Evolutionary conservation across 805 yeast species (phyloP).

Genomic region (Blastobotrys attinorum): DNA sequence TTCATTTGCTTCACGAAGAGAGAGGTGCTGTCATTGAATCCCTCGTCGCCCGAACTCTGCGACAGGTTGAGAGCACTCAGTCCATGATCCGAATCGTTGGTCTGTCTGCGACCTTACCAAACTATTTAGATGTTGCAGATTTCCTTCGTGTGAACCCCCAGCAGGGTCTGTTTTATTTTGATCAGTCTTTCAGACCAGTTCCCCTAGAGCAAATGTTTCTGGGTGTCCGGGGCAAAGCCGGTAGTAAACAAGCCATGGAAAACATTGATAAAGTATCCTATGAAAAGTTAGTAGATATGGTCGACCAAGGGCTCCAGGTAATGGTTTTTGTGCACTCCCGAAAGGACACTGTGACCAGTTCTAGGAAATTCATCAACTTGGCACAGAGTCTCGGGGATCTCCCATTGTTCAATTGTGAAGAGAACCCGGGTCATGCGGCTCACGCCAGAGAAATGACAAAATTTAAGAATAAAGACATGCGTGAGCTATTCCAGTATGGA

Average conservation of each 20-base stretch:
- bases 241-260: constrained; percentile 58
- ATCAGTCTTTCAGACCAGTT: constrained; percentile 86
- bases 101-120: constrained; percentile 88
- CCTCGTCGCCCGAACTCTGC: constrained; percentile 82
- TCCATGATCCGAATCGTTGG: constrained; percentile 92
- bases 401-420: constrained; percentile 48
- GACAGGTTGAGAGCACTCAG: constrained; percentile 93
- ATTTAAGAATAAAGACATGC: constrained; percentile 67
- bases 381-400: constrained; percentile 57
- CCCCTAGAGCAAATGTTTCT: constrained; percentile 82
- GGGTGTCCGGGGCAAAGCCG: constrained; percentile 84
- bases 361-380: constrained; percentile 59
- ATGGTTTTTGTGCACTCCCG: constrained; percentile 97
- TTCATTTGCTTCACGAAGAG: constrained; percentile 92
- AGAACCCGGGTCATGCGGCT: constrained; percentile 20
- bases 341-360: constrained; percentile 83
- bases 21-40: constrained; percentile 97
- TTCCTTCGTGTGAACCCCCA: constrained; percentile 79
- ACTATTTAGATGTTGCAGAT: constrained; percentile 88
- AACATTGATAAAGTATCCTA: constrained; percentile 70
- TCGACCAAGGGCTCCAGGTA: constrained; percentile 71
- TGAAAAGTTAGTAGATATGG: constrained; percentile 61
- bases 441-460: constrained; percentile 56
- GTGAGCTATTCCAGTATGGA: constrained; percentile 72
- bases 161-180: constrained; percentile 91